Percentiles rank a stretch among this genome's conserved stretches.
These are phyloP conservation scores for Dendrobium catenatum DNA, from an alignment of 106 monocot genomes.

Conservation along the genomic window DNA sequence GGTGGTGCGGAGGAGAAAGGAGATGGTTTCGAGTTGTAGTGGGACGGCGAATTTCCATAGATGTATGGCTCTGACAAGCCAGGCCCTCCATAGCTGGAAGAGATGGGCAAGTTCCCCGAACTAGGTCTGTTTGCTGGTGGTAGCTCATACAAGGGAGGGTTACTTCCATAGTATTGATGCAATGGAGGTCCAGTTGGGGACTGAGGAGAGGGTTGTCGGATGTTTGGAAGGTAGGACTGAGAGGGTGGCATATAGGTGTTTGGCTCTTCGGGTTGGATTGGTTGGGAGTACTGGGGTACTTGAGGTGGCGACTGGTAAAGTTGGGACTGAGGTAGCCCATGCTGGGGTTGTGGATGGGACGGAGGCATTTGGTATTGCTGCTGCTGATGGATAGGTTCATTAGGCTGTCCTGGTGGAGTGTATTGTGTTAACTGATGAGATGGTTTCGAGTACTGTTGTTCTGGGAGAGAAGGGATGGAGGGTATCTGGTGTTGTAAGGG, in stretches of 20 bases:
- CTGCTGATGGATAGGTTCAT: constrained; percentile 17
- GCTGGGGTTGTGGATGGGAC: constrained; percentile 5
- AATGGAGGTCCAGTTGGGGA: constrained; percentile 27
- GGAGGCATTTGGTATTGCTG: constrained; percentile 15
- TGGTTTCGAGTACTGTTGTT: constrained; percentile 28
- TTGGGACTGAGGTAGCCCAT: constrained; percentile 10
- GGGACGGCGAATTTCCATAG: constrained; percentile 46
- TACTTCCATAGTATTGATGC: constrained; percentile 38
- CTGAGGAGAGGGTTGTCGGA: constrained; percentile 32
- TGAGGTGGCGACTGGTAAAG: constrained; percentile 33
- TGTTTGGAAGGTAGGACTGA: constrained; percentile 28
- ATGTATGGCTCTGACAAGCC: constrained; percentile 38
- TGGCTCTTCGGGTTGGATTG: constrained; percentile 29
- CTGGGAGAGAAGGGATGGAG: constrained; percentile 33
- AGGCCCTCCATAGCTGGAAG: constrained; percentile 36
- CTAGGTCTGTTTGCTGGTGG: constrained; percentile 25
- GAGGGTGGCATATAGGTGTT: constrained; percentile 27
- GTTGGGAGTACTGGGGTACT: constrained; percentile 37
- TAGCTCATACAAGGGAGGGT: constrained; percentile 33
- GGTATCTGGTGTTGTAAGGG: constrained; percentile 27
- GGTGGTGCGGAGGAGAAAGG: constrained; percentile 27
- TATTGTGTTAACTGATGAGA: constrained; percentile 14
- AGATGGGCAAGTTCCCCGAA: constrained; percentile 25
- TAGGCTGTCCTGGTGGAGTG: constrained; percentile 21
- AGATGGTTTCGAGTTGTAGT: constrained; percentile 32